Base-by-base conservation (phyloP, 1,139 yeast species). In the Arxiozyma slooffiae region DNA sequence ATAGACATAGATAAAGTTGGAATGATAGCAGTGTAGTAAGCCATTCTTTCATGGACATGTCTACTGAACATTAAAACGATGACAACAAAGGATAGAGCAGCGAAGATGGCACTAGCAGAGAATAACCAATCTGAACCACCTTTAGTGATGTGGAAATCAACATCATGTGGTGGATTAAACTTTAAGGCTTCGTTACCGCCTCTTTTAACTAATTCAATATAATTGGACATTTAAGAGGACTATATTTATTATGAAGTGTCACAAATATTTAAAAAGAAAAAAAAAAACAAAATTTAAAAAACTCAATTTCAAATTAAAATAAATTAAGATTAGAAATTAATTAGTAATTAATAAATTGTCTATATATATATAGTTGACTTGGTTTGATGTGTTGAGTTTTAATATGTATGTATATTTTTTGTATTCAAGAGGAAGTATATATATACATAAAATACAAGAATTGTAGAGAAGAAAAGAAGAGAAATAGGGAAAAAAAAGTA, bases 1-100 rank as follows among this genome's bases (percentile, higher is more conserved):
- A 74, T 70, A 5, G 82, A 42, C 66, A 79, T 61, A 49, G 75
- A 69, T 46, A 77, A 69, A 52, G 71, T 65, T n/a, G 78, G 69
- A 49, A 73, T 68, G 50, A 77, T 69, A 21, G 80, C 57, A 38
- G 60, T 56, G 40, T 50, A 49, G 50, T 53, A 57, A 41, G 53
- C 38, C 21, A 55, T 44, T 54, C 60, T 55, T 41, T 57, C 58
- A 38, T 52, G 44, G 18, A 51, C 55, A 37, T 57, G 60, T 44
- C 50, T 56, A 37, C 51, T 49, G 49, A 56, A 56, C 85, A 80
- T 60, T 73, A 73, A 81, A 80, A 79, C 58, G 73, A 75, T 26
- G 78, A 76, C 56, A 81, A 54, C 17, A 3, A 53, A 41, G 26
- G 48, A 20, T 23, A 53, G 40, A 7, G 54, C 40, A 3, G 51